These are phyloP conservation scores for Acephala macrosclerotiorum DNA, from an alignment of 2,329 filamentous ascomycete genomes.

Conservation along the genomic window DNA sequence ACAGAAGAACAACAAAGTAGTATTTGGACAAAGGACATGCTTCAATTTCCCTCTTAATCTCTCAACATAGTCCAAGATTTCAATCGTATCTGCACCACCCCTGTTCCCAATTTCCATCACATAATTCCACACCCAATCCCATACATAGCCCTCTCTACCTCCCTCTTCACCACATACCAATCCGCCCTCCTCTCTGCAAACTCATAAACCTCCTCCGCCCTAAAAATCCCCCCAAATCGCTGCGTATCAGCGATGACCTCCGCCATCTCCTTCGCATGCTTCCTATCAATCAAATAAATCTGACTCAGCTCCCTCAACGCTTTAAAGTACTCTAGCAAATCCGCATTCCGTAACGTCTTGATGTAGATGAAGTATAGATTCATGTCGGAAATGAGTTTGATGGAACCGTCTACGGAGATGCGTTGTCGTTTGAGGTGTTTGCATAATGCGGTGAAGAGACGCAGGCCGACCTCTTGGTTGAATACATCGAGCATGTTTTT, in stretches of 20 bases:
- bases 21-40: too few species aligned
- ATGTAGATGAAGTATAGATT: conserved; percentile 92
- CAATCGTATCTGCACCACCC: not conserved
- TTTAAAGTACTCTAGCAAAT: conserved; percentile 88
- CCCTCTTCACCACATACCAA: conserved; percentile 88
- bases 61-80: not conserved
- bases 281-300: conserved; percentile 90
- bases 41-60: too few species aligned
- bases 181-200: conserved; percentile 93
- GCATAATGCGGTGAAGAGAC: conserved; percentile 89
- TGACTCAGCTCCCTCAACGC: conserved; percentile 92
- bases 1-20: too few species aligned
- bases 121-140: conserved; percentile 88
- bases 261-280: conserved; percentile 92
- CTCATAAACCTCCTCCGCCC: conserved; percentile 96
- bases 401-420: conserved; percentile 85
- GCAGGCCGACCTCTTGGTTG: conserved; percentile 94
- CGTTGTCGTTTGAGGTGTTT: conserved; percentile 98
- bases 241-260: conserved; percentile 92
- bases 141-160: conserved; percentile 97
- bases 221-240: conserved; percentile 89
- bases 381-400: conserved; percentile 96
- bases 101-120: conserved; percentile 56
- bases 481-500: conserved; percentile 99
- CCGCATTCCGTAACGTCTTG: conserved; percentile 79